These are phyloP conservation scores for Candida corydali DNA, from an alignment of 805 yeast genomes.

Conservation along the genomic window DNA sequence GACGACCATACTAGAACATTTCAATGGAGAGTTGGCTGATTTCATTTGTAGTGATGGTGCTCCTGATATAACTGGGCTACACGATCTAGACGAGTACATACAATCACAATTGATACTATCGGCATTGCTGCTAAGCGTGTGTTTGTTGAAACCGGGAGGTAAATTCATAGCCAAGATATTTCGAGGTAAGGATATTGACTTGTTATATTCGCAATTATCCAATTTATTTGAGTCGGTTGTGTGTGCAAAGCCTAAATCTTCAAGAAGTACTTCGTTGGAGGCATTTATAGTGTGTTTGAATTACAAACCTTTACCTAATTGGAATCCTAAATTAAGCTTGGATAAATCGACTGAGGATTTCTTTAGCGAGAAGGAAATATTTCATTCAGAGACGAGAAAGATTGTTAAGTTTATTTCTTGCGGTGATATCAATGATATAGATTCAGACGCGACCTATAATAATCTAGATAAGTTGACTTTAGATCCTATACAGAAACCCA, in stretches of 20 bases:
- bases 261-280: slow-evolving; percentile 91
- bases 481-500: slow-evolving; percentile 93
- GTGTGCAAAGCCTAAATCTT: slow-evolving; percentile 95
- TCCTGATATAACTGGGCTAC: slow-evolving; percentile 97
- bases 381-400: slow-evolving; percentile 63
- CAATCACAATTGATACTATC: slow-evolving; percentile 92
- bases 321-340: slow-evolving; percentile 66
- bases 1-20: slow-evolving; percentile 65
- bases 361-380: slow-evolving; percentile 60
- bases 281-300: slow-evolving; percentile 91
- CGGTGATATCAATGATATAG: slow-evolving; percentile 84
- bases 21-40: slow-evolving; percentile 92
- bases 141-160: slow-evolving; percentile 85
- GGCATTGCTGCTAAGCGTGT: slow-evolving; percentile 88
- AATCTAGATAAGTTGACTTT: slow-evolving; percentile 47
- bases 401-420: slow-evolving; percentile 95
- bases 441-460: slow-evolving; percentile 91
- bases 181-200: slow-evolving; percentile 92
- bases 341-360: slow-evolving; percentile 74
- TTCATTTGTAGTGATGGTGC: slow-evolving; percentile 98
- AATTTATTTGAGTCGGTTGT: slow-evolving; percentile 79
- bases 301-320: slow-evolving; percentile 75
- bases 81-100: slow-evolving; percentile 93
- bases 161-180: slow-evolving; percentile 94
- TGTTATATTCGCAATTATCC: slow-evolving; percentile 89